phyloP scores from a whole-genome alignment of 331 rosid genomes.

The Telfairia occidentalis region DNA sequence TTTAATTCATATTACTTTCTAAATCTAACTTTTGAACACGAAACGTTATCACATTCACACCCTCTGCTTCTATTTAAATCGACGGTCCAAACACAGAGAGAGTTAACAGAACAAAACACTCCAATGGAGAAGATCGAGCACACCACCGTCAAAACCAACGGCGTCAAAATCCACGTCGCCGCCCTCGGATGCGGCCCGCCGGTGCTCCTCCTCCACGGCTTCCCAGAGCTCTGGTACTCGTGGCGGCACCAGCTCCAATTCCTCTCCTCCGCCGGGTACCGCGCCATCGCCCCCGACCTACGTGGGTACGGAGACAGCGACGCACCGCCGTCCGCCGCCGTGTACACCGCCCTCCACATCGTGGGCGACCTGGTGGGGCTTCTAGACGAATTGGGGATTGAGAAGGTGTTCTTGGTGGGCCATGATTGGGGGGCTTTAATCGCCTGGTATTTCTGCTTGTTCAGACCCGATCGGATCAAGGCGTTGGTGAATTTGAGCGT shows the following conservation, averaged over 20 bases:
- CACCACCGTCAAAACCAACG: constrained; percentile 1
- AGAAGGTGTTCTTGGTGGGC: constrained; percentile 6
- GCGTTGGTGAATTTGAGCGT: neutral
- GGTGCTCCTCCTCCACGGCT: constrained; percentile 1
- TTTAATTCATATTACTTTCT: too few species aligned
- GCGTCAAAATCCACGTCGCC: neutral
- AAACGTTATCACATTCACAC: too few species aligned
- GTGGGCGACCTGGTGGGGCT: constrained; percentile 8
- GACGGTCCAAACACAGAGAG: too few species aligned
- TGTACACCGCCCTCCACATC: neutral
- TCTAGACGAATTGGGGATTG: neutral
- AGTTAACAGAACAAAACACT: neutral
- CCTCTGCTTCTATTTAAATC: too few species aligned
- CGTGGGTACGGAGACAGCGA: constrained; percentile 3
- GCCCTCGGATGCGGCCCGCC: neutral
- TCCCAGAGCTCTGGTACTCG: constrained; percentile 12
- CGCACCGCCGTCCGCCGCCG: neutral
- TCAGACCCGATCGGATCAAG: neutral
- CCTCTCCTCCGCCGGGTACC: neutral
- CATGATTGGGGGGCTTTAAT: constrained; percentile 11
- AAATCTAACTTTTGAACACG: too few species aligned
- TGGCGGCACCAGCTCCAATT: neutral
- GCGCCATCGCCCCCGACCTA: constrained; percentile 7
- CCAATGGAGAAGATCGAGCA: neutral
- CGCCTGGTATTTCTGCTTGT: constrained; percentile 1